Percentiles rank a stretch among this genome's conserved stretches.
Evolutionary conservation across 192 early-diverging fungal species (phyloP).

Genomic region (Backusella morwellensis): DNA sequence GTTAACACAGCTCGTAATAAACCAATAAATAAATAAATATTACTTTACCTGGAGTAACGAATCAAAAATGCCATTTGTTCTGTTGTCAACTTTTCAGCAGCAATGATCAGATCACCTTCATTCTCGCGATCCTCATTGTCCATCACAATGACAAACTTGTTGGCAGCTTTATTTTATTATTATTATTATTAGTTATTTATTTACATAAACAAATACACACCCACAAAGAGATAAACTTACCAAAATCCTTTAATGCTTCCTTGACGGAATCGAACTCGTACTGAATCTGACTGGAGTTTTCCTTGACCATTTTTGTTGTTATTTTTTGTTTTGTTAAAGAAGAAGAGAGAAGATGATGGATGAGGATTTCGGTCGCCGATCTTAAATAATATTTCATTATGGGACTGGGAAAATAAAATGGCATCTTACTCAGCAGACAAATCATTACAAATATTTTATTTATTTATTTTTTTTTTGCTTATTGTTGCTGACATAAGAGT

Average conservation of each 20-base stretch:
- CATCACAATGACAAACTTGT: constrained; percentile 89
- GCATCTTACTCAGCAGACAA: constrained; percentile 3
- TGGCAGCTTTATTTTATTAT: constrained; percentile 48
- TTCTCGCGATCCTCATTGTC: constrained; percentile 99
- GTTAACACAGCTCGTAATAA: background rate
- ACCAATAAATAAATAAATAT: background rate
- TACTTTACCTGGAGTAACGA: constrained; percentile 79
- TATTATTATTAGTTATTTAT: background rate
- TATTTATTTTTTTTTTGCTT: background rate
- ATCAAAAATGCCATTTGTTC: constrained; percentile 96
- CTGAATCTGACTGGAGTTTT: background rate
- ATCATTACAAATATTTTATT: background rate
- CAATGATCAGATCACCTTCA: constrained; percentile 98
- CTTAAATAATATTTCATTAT: background rate
- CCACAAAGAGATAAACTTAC: constrained; percentile 35
- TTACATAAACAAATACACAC: background rate
- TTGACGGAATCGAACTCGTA: constrained; percentile 33
- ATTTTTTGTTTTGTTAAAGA: background rate
- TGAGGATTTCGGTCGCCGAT: background rate
- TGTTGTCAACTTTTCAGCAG: constrained; percentile 89
- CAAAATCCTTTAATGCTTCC: constrained; percentile 63
- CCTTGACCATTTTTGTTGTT: background rate
- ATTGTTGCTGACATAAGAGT: background rate
- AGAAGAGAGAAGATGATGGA: background rate
- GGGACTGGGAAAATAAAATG: background rate